Evolutionary conservation across 2,329 filamentous ascomycete species (phyloP), one percentile per base, ranked within the genome.

Genomic region (Colletotrichum neosansevieriae): DNA sequence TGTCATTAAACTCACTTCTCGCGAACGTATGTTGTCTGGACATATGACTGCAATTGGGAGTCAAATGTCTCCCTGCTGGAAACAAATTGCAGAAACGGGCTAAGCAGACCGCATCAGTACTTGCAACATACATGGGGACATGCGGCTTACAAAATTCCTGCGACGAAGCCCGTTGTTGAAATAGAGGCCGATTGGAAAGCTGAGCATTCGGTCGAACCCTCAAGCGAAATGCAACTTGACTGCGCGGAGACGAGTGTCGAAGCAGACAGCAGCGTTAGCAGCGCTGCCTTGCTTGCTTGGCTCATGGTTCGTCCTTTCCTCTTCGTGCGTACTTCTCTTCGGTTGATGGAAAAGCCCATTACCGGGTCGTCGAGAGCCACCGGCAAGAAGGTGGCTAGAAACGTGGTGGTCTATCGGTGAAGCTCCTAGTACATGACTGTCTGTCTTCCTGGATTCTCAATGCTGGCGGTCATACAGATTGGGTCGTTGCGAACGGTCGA

Each of bases 51-150:
- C 75, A 99, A 81, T 75, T 92, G 87, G 47, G 84, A 78, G 78
- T 99, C 96, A 77, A 99, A 99, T 9, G 91, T 88, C 61, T 86
- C 80, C 15, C 87, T 86, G 76, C 92, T 90, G 50, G 92, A 92
- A 73, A 98, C 96, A 78, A 87, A 93, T 72, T 89, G 84, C 72
- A 99, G 87, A 78, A 98, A 99, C 53, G 94, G 91, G 81, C 94
- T 97, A 76, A 53, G 42, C 32, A 58, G 53, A 64, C 54, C 58
- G 29, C n/a, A 29, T 77, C 60, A 76, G 69, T 57, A 32, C 15
- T 15, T n/a, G 12, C 11, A 15, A 13, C 29, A n/a, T 4, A 32
- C 50, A 29, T 24, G 5, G 53, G 29, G 19, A 56, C 13, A 63
- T 32, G 58, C 4, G 24, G 85, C 88, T 75, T 85, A 93, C 91